Evolutionary conservation across 768 basidiomycete genomes (phyloP).

Genomic region (Rossbeevera mucosa): DNA sequence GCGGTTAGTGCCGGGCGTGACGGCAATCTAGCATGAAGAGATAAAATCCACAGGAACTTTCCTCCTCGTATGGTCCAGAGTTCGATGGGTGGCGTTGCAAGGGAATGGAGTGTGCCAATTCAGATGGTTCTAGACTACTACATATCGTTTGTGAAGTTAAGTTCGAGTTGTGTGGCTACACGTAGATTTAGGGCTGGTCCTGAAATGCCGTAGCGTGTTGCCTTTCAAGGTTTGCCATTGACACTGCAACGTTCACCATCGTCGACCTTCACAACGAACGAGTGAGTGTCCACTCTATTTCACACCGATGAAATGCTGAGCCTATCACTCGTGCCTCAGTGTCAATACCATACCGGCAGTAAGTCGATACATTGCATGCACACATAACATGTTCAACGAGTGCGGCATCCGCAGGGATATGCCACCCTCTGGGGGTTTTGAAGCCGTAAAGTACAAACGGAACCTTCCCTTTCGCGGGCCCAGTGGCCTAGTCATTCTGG

Average conservation of each 20-base stretch:
- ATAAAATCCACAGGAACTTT: slow-evolving; percentile 21
- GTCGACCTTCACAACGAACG: slow-evolving; percentile 3
- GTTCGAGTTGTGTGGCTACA: slow-evolving; percentile 9
- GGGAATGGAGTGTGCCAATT: not conserved
- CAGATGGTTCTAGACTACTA: not conserved
- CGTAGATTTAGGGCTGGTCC: slow-evolving; percentile 28
- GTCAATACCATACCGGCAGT: slow-evolving; percentile 30
- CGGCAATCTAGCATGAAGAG: slow-evolving; percentile 14
- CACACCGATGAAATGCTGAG: not conserved
- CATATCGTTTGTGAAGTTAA: not conserved
- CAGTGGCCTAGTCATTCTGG: slow-evolving; percentile 79
- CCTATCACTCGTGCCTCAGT: slow-evolving; percentile 7
- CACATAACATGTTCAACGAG: slow-evolving; percentile 6
- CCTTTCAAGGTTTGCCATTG: slow-evolving; percentile 1
- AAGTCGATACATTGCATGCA: slow-evolving; percentile 12
- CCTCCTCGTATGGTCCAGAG: not conserved
- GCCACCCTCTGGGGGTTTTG: slow-evolving; percentile 93
- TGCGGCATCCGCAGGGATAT: slow-evolving; percentile 65
- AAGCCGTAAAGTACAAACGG: slow-evolving; percentile 89
- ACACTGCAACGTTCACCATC: slow-evolving; percentile 3
- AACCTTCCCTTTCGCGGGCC: slow-evolving; percentile 89
- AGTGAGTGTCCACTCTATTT: slow-evolving; percentile 18
- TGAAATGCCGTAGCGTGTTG: not conserved
- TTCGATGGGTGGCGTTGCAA: slow-evolving; percentile 5
- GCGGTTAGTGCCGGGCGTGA: slow-evolving; percentile 6